Evolutionary conservation across 768 basidiomycete species (phyloP).

Genomic region (Strobilomyces dryophilus): DNA sequence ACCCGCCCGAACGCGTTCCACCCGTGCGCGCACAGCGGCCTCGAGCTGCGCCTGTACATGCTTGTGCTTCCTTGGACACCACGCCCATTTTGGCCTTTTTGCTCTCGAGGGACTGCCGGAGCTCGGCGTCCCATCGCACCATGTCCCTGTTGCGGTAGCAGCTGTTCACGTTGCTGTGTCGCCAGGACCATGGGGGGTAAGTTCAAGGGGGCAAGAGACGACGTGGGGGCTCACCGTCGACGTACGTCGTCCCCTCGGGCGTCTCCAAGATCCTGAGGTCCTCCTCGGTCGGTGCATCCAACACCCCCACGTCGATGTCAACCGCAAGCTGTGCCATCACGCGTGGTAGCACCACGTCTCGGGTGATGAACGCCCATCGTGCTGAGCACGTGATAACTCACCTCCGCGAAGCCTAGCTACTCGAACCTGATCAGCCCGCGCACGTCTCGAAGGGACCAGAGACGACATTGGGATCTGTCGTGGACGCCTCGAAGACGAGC

Average conservation of each 20-base stretch:
- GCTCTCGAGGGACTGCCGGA: conserved; percentile 76
- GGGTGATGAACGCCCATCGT: conserved; percentile 81
- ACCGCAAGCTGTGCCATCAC: conserved; percentile 61
- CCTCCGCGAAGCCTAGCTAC: conserved; percentile 47
- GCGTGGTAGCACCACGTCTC: conserved; percentile 59
- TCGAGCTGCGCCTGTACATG: conserved; percentile 85
- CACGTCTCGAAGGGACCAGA: neutral
- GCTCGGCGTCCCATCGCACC: conserved; percentile 92
- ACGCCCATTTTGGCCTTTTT: conserved; percentile 54
- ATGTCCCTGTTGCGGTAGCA: conserved; percentile 69
- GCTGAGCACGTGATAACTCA: conserved; percentile 68
- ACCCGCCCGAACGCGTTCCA: conserved; percentile 48
- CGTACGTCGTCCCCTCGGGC: conserved; percentile 72
- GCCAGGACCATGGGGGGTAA: conserved; percentile 53
- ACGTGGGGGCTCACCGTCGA: conserved; percentile 57
- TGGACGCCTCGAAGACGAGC: conserved; percentile 45
- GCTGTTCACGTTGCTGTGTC: conserved; percentile 43
- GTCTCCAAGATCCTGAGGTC: conserved; percentile 87
- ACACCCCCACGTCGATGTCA: conserved; percentile 58
- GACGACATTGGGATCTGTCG: conserved; percentile 44
- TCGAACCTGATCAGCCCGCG: neutral
- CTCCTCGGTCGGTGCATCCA: conserved; percentile 63
- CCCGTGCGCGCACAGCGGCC: conserved; percentile 55
- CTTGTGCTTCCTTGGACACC: conserved; percentile 82
- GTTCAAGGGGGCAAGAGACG: too few relatives aligned